These are phyloP conservation scores for Cytospora piceicola DNA, from an alignment of 2,329 filamentous ascomycete species.

Conservation along the genomic window DNA sequence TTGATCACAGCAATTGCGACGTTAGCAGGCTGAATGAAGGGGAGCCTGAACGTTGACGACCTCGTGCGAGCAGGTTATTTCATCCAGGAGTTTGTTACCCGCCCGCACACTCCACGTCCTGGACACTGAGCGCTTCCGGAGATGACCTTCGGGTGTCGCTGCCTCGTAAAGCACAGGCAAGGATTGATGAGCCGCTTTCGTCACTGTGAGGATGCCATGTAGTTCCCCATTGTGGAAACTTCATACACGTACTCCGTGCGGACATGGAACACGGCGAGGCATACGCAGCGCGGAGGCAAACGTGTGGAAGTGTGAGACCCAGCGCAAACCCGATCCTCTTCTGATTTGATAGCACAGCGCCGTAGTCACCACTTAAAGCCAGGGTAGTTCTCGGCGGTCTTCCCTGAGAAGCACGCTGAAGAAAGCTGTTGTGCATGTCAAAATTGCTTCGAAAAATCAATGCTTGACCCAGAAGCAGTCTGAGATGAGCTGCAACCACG, in stretches of 20 bases:
- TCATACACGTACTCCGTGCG: not conserved
- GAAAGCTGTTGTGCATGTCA: not conserved
- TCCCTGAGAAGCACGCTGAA: not conserved
- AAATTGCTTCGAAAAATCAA: slow-evolving; percentile 5
- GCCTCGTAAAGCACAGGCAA: not conserved
- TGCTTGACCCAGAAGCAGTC: slow-evolving; percentile 12
- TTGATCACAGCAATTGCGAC: slow-evolving; percentile 15
- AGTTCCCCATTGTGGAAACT: not conserved
- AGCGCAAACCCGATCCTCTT: not conserved
- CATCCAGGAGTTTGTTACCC: slow-evolving; percentile 1
- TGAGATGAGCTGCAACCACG: slow-evolving; percentile 18
- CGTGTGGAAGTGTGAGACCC: not conserved
- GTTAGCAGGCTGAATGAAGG: slow-evolving; percentile 7
- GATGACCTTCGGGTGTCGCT: not conserved
- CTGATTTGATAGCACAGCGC: not conserved
- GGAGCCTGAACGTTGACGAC: slow-evolving; percentile 6
- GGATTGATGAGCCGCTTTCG: not conserved
- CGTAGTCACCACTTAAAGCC: not conserved
- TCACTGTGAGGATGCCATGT: not conserved
- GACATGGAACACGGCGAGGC: not conserved
- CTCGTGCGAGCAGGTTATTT: slow-evolving; percentile 21
- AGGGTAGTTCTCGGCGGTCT: not conserved
- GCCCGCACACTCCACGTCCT: slow-evolving; percentile 7
- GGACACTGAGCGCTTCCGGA: not conserved
- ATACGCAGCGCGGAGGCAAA: not conserved